Evolutionary conservation across 768 basidiomycete genomes (phyloP), one percentile per base, ranked within the genome.

Genomic region (Trametes cinnabarina): DNA sequence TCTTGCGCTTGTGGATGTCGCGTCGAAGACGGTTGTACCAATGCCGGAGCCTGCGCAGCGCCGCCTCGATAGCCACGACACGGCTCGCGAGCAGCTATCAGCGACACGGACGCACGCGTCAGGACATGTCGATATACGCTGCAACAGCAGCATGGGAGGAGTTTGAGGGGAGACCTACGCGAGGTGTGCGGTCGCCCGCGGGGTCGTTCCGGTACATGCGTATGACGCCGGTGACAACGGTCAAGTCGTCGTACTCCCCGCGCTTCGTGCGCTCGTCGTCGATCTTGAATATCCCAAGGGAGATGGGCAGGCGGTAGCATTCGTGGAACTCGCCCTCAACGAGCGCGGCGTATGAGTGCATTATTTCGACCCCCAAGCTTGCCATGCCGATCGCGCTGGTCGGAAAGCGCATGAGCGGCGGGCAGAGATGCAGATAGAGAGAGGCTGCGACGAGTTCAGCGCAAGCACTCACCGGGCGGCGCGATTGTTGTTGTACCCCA

Each of bases 251-350:
- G 43, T 43, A 57, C 22, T 50, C 40, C 0, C 48, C 42, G 7
- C 57, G 57, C 25, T 43, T 32, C 3, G 20, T n/a, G 37, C 37
- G 39, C 3, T 58, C 57, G 12, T 34, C 23, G 26, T 58, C 51
- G 51, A 52, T 40, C 51, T 58, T 58, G 57, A 58, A 58, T 39
- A 58, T 58, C 20, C 57, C 57, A 17, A 58, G 57, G 19, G 51
- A 47, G 51, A 58, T 47, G 8, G 57, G 57, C 23, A 58, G 57
- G 19, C 44, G 35, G 28, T 52, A 58, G 35, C 51, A 52, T 44
- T 58, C 57, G 23, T 46, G 57, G 51, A 52, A 58, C 39, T 58
- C 57, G 14, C 23, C 44, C 11, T 58, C 23, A 14, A 51, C 51
- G 30, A 58, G 57, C 20, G 49, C 57, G 7, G 26, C 57, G 28